A percentile compares a stretch with the other conserved stretches of the same genome.
phyloP scores from a whole-genome alignment of 202 grass and related monocot genomes.

The Digitaria exilis region DNA sequence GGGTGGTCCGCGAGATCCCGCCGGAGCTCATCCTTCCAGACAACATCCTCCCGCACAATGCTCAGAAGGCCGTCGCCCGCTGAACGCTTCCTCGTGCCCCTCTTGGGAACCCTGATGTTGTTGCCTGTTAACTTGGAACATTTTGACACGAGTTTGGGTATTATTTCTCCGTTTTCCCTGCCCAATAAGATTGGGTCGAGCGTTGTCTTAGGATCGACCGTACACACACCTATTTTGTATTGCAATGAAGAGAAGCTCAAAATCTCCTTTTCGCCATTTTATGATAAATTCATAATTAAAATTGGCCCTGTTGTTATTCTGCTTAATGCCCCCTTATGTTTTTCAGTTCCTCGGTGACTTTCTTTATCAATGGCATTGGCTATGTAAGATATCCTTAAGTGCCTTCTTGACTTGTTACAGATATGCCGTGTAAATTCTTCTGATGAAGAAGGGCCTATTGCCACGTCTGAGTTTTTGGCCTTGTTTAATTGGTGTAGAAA shows the following conservation, averaged over 20 bases:
- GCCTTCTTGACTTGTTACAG: not conserved
- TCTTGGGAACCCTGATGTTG: slow-evolving; percentile 32
- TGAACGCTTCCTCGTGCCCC: slow-evolving; percentile 34
- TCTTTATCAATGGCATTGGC: not conserved
- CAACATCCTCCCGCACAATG: slow-evolving; percentile 78
- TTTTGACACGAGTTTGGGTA: slow-evolving; percentile 48
- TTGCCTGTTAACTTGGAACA: slow-evolving; percentile 40
- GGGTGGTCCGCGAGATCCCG: slow-evolving; percentile 76
- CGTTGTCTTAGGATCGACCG: slow-evolving; percentile 69
- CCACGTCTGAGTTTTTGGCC: too few relatives aligned
- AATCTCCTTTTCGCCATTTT: not conserved
- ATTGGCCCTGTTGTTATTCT: not conserved
- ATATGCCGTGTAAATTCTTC: not conserved
- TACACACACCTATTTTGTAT: slow-evolving; percentile 38
- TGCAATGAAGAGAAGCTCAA: slow-evolving; percentile 31
- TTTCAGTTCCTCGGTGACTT: not conserved
- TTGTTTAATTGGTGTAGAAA: too few relatives aligned
- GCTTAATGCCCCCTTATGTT: not conserved
- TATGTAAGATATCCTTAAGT: not conserved
- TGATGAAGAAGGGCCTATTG: not conserved
- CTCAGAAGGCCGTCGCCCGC: slow-evolving; percentile 46
- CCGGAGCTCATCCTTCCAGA: slow-evolving; percentile 75
- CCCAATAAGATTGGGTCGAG: slow-evolving; percentile 87
- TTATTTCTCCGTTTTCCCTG: slow-evolving; percentile 44
- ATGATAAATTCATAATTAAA: slow-evolving; percentile 13